Base-by-base conservation (phyloP, 371 early-diverging fungal species). In the Syncephalastrum sp. region DNA sequence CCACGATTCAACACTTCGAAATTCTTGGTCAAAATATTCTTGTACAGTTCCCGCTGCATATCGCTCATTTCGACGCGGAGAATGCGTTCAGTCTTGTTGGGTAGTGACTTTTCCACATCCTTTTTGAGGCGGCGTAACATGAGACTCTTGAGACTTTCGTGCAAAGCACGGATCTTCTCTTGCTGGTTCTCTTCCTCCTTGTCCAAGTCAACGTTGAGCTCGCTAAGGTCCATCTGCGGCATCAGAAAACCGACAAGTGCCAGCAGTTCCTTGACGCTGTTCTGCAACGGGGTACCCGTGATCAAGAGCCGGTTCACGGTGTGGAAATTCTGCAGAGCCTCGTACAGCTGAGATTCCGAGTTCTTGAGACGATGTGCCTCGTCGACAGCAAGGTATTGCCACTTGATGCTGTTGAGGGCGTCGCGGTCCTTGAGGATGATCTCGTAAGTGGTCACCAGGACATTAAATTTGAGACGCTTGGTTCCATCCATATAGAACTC, bases 61-160 rank as follows among this genome's bases (percentile, higher is more conserved):
- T 90, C 88, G 1, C 94, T 86, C 67, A 98, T 82, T 59, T 94
- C 95, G 2, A 99, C 96, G 13, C 98, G 89, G 57, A 99, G 69
- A 44, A 97, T 96, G 21, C 92, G 86, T 65, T 99, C 99, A 0
- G 91, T 89, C 72, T 98, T 97, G 67, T 87, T 87, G 14, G 97
- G 98, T 47, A 99, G 68, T 4, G 95, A 93, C 74, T 93, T 94
- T 69, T 99, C 99, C 4, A 98, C 99, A 68, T 97, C 98, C 70
- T 95, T 96, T 70, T 99, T 99, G 44, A 98, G 73, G 4, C 99
- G 88, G 25, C 99, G 88, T 27, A 98, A 77, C 94, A 98, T 94
- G 67, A 92, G 86, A 3, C 86, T 88, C 67, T 93, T 91, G 19
- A 99, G 79, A 15, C 84, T 77, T 15, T 80, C 74, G 54, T 99